Conservation (phyloP, 306 rosid species). For the Lathyrus tuberosus region DNA sequence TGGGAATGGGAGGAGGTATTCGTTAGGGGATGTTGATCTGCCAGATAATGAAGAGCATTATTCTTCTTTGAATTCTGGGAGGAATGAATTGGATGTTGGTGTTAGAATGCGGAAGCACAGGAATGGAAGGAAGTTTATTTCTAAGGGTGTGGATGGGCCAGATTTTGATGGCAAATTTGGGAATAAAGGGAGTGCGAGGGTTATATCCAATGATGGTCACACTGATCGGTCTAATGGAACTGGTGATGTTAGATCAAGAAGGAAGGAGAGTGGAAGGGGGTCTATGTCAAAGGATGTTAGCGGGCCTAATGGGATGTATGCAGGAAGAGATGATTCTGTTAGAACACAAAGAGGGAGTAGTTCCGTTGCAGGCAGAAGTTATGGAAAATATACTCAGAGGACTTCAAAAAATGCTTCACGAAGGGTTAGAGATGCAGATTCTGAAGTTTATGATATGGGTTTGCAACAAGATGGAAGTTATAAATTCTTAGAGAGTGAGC, state of each 20-base stretch:
- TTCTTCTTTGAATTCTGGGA: constrained; percentile 24
- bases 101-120: constrained; percentile 37
- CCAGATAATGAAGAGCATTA: constrained; percentile 25
- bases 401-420: constrained; percentile 39
- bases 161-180: constrained; percentile 41
- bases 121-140: constrained; percentile 24
- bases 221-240: constrained; percentile 46
- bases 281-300: constrained; percentile 37
- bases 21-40: constrained; percentile 24
- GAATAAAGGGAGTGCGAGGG: constrained; percentile 44
- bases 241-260: constrained; percentile 41
- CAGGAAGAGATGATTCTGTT: constrained; percentile 48
- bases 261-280: constrained; percentile 44
- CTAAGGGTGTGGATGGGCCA: constrained; percentile 27
- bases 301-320: constrained; percentile 43
- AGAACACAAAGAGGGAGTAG: constrained; percentile 46
- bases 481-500: constrained; percentile 49
- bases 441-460: constrained; percentile 75
- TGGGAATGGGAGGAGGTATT: constrained; percentile 42
- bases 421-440: constrained; percentile 39
- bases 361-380: constrained; percentile 19
- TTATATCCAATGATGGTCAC: constrained; percentile 28
- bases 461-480: constrained; percentile 74
- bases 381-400: constrained; percentile 33
- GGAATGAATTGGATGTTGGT: constrained; percentile 37